Conservation (phyloP, 176 grass and related monocot species). For the Eremochloa ophiuroides region DNA sequence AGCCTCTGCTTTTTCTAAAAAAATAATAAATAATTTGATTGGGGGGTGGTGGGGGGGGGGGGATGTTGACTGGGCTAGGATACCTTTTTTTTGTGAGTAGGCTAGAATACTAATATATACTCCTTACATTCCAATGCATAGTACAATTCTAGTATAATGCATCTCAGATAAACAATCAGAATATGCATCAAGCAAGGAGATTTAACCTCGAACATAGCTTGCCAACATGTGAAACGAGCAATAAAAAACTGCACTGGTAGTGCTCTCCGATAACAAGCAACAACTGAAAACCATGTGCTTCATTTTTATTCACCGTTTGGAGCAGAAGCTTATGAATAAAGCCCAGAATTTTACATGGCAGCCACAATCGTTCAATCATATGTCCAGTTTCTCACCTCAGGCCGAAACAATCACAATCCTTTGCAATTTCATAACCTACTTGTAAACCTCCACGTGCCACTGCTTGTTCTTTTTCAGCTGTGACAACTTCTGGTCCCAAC, state of each 20-base stretch:
- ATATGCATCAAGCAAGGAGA: not conserved
- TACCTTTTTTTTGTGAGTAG: too few relatives aligned
- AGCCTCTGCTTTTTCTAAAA: not conserved
- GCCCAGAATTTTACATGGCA: not conserved
- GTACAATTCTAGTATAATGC: not conserved
- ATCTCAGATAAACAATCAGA: not conserved
- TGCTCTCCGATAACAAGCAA: not conserved
- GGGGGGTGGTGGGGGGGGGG: too few relatives aligned
- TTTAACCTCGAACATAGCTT: not conserved
- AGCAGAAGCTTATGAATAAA: constrained; percentile 23
- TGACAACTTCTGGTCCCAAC: constrained; percentile 77
- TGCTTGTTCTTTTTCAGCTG: constrained; percentile 95
- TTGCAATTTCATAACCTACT: constrained; percentile 21
- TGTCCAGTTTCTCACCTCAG: not conserved
- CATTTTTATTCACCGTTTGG: constrained; percentile 25
- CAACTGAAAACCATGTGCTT: not conserved
- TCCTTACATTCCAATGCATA: not conserved
- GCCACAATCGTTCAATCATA: not conserved
- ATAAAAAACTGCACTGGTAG: not conserved
- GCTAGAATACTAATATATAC: not conserved
- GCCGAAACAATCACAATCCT: constrained; percentile 8
- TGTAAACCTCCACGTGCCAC: constrained; percentile 92
- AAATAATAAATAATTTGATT: not conserved
- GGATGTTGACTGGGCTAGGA: not conserved
- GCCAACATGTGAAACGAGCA: not conserved